A percentile compares a stretch with the other conserved stretches of the same genome.
Evolutionary conservation across 371 early-diverging fungal species (phyloP).

Genomic region (Mucor lusitanicus): DNA sequence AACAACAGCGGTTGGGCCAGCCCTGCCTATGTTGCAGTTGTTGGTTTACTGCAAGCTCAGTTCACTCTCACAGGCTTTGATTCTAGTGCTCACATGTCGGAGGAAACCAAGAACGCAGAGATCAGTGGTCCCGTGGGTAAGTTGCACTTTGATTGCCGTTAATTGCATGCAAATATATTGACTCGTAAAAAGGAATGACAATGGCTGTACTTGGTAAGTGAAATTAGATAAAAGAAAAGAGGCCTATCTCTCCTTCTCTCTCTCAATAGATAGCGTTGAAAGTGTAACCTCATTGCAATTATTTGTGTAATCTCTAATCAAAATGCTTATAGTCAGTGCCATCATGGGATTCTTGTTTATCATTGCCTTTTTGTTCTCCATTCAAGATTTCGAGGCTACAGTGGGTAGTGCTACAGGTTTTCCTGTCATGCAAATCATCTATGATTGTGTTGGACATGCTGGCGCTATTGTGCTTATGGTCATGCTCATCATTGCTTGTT

Average conservation of each 20-base stretch:
- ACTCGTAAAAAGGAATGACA: constrained; percentile 9
- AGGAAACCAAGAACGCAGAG: constrained; percentile 67
- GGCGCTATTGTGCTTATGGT: constrained; percentile 56
- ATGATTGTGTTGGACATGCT: constrained; percentile 51
- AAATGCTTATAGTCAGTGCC: constrained; percentile 22
- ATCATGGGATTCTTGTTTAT: constrained; percentile 45
- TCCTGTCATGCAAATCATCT: constrained; percentile 51
- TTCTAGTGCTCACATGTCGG: constrained; percentile 70
- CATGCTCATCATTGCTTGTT: constrained; percentile 57
- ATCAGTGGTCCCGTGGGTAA: constrained; percentile 50
- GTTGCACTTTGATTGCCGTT: too few relatives aligned
- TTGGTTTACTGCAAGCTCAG: constrained; percentile 41
- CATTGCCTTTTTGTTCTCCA: constrained; percentile 40
- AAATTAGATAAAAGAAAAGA: background rate
- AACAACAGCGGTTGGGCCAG: constrained; percentile 37
- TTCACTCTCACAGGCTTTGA: constrained; percentile 62
- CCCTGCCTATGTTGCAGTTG: constrained; percentile 30
- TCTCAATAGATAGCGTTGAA: background rate
- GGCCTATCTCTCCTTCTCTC: background rate
- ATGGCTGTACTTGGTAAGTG: constrained; percentile 25
- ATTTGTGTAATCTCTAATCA: background rate
- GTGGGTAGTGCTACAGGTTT: constrained; percentile 41
- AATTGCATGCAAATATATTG: too few relatives aligned
- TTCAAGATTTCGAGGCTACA: constrained; percentile 47
- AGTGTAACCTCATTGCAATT: background rate